Conservation (phyloP, 805 yeast genomes). For the Candida broadrunensis region DNA sequence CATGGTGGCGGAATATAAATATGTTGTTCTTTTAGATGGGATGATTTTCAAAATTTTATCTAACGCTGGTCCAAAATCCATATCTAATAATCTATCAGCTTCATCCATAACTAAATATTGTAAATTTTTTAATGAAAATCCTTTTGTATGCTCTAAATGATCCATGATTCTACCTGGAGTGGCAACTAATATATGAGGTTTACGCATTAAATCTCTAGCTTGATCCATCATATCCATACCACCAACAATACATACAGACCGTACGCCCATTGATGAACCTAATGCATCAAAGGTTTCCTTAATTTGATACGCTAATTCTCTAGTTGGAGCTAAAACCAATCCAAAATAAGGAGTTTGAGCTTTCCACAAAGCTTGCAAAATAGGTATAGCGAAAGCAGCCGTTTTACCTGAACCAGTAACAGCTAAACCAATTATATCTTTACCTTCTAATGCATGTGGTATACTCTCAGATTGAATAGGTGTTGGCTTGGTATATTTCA, state of each 20-base stretch:
- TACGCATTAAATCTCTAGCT: conserved; percentile 87
- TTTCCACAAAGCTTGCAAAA: conserved; percentile 85
- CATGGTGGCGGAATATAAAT: conserved; percentile 94
- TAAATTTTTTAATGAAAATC: conserved; percentile 75
- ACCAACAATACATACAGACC: conserved; percentile 87
- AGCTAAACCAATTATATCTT: conserved; percentile 93
- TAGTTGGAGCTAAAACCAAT: conserved; percentile 81
- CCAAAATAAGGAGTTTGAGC: conserved; percentile 87
- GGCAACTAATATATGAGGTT: conserved; percentile 92
- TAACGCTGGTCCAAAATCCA: conserved; percentile 95
- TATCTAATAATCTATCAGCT: conserved; percentile 91
- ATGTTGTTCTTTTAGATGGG: conserved; percentile 81
- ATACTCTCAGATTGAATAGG: conserved; percentile 91
- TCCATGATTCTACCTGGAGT: conserved; percentile 95
- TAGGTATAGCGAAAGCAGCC: conserved; percentile 97
- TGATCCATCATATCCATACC: conserved; percentile 99
- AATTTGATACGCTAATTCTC: conserved; percentile 84
- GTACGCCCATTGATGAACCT: conserved; percentile 89
- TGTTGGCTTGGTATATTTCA: conserved; percentile 81
- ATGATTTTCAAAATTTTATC: conserved; percentile 81
- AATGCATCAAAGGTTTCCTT: conserved; percentile 93
- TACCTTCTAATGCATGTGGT: conserved; percentile 86
- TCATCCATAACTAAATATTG: conserved; percentile 92
- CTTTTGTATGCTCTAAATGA: conserved; percentile 89
- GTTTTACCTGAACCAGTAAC: conserved; percentile 99